Base-by-base conservation (phyloP, 164 flowering plant species). In the Kingdonia uniflora region DNA sequence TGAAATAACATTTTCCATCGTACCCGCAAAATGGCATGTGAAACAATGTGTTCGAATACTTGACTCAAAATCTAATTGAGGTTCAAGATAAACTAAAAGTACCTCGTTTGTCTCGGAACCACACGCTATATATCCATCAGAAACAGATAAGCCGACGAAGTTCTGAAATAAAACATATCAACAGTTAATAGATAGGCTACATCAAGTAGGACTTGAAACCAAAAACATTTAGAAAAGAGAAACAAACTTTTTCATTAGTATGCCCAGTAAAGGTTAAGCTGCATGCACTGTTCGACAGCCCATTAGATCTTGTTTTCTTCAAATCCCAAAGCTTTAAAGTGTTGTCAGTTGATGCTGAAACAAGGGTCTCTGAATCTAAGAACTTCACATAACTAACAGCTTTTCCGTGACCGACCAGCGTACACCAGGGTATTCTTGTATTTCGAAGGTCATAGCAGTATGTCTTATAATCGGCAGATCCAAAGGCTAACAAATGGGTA, bases 91-190 rank as follows among this genome's bases (percentile, higher is more conserved):
- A 44, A 19, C 11, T 6, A 40, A 52, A 48, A 7, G 35, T 76
- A 91, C 96, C 94, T 91, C 96, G 55, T 87, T 87, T 49, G 95
- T 78, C 66, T 85, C 94, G n/a, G 96, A 91, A 55, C 99, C 99
- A 48, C 99, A 94, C 15, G 92, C 75, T 56, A 89, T 80, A 54
- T 83, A 89, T 51, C 92, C 97, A 68, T 87, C 85, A 54, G 81
- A 76, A 65, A 80, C 83, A 22, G 96, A 78, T 52, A 94, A 69
- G 15, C 97, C 97, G 48, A 94, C 97, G 71, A 94, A 94, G 41
- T 94, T 94, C 99, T 89, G 87, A 58, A 41, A 46, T n/a, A n/a
- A 21, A 66, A 45, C 42, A 72, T 48, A 42, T 23, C 42, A 57
- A 61, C 37, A 56, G 57, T 66, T 41, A 57, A 52, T 24, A 22